These are phyloP conservation scores for Detonula confervacea DNA, from an alignment of 352 stramenopile genomes.

Conservation along the genomic window DNA sequence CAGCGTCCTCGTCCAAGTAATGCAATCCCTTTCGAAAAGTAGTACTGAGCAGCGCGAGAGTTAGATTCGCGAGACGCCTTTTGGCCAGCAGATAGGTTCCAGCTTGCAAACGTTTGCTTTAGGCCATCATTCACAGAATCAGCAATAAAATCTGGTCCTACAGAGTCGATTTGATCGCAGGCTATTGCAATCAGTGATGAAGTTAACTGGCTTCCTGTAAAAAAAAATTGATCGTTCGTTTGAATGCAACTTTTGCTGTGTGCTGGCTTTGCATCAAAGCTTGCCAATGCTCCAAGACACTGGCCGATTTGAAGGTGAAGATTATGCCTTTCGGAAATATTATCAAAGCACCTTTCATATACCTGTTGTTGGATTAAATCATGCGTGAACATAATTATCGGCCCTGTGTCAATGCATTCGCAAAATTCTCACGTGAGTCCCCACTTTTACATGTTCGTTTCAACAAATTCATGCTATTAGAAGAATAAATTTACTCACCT, in stretches of 20 bases:
- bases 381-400: too few species aligned
- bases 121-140: not conserved
- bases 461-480: too few species aligned
- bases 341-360: too few species aligned
- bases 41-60: slow-evolving; percentile 6
- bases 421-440: too few species aligned
- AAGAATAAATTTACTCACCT: too few species aligned
- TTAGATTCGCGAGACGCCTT: not conserved
- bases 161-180: slow-evolving; percentile 4
- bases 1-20: slow-evolving; percentile 6
- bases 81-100: slow-evolving; percentile 14
- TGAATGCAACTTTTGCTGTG: too few species aligned
- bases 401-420: too few species aligned
- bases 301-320: too few species aligned
- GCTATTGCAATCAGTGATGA: slow-evolving; percentile 7
- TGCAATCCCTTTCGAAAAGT: slow-evolving; percentile 5
- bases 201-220: not conserved
- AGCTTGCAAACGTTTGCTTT: slow-evolving; percentile 8
- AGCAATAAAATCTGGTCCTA: not conserved
- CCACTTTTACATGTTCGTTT: too few species aligned
- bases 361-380: too few species aligned
- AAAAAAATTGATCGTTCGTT: slow-evolving; percentile 9
- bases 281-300: slow-evolving; percentile 1
- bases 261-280: too few species aligned
- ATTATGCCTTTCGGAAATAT: too few species aligned